A percentile compares a stretch with the other conserved stretches of the same genome.
phyloP scores from a whole-genome alignment of 371 early-diverging fungal species.

The Choanephora cucurbitarum region DNA sequence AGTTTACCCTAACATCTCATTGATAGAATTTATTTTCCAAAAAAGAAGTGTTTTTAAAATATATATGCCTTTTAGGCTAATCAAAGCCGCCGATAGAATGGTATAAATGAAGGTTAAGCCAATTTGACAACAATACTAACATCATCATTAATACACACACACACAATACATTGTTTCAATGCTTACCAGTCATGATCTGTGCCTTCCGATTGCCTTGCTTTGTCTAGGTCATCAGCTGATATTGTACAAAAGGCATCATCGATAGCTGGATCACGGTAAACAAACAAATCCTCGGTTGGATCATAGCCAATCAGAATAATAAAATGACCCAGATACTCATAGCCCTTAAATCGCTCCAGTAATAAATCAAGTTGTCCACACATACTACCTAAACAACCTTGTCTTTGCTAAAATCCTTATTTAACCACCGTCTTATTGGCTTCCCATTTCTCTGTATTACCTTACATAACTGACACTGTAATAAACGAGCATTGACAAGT shows the following conservation, averaged over 20 bases:
- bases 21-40: too few relatives aligned
- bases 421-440: too few relatives aligned
- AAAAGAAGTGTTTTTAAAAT: too few relatives aligned
- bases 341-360: constrained; percentile 49
- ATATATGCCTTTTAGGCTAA: too few relatives aligned
- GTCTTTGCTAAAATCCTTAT: constrained; percentile 37
- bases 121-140: constrained; percentile 22
- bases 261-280: constrained; percentile 77
- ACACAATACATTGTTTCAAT: too few relatives aligned
- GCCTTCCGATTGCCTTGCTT: constrained; percentile 60
- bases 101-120: constrained; percentile 7
- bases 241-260: constrained; percentile 61
- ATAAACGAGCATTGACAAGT: constrained; percentile 68
- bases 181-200: constrained; percentile 82
- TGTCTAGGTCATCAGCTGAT: constrained; percentile 60
- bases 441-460: too few relatives aligned
- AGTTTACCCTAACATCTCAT: too few relatives aligned
- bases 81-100: too few relatives aligned
- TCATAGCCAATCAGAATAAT: constrained; percentile 74
- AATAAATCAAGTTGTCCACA: constrained; percentile 48
- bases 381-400: constrained; percentile 38
- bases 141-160: too few relatives aligned
- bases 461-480: constrained; percentile 64
- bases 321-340: constrained; percentile 69
- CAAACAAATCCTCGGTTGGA: constrained; percentile 62